These are phyloP conservation scores for Heliosperma pusillum DNA, from an alignment of 148 eudicot genomes.

Conservation along the genomic window DNA sequence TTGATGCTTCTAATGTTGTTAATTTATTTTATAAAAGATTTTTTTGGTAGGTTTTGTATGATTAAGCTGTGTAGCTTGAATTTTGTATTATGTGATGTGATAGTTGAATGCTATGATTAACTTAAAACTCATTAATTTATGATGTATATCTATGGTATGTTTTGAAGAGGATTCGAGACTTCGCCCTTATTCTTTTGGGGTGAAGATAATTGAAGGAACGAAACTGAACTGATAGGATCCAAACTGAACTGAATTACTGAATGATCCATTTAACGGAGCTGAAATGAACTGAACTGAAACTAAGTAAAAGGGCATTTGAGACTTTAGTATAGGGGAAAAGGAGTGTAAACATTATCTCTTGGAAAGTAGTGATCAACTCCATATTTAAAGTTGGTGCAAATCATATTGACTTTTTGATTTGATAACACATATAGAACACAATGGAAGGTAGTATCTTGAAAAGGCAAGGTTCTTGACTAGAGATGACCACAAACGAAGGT, in stretches of 20 bases:
- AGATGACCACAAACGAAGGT: no score
- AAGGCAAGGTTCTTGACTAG: no score
- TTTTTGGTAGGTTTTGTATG: neutral
- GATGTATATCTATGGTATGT: neutral
- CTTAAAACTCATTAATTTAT: neutral
- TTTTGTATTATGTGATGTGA: constrained; percentile 13
- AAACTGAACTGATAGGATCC: no score
- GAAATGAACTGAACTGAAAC: no score
- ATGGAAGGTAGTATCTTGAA: no score
- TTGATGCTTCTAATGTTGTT: neutral
- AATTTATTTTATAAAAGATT: neutral
- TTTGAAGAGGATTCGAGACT: neutral
- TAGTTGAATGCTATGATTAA: neutral
- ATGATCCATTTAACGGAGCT: no score
- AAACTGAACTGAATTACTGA: no score
- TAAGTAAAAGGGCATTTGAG: neutral
- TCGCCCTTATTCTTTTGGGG: no score
- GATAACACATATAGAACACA: no score
- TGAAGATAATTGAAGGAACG: no score
- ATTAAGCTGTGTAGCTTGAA: constrained; percentile 12
- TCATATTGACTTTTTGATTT: neutral
- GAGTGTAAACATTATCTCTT: neutral
- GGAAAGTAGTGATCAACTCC: neutral
- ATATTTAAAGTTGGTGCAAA: neutral
- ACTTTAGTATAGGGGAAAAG: neutral